Evolutionary conservation across 2,329 filamentous ascomycete species (phyloP).

Genomic region (Alternaria sp.): DNA sequence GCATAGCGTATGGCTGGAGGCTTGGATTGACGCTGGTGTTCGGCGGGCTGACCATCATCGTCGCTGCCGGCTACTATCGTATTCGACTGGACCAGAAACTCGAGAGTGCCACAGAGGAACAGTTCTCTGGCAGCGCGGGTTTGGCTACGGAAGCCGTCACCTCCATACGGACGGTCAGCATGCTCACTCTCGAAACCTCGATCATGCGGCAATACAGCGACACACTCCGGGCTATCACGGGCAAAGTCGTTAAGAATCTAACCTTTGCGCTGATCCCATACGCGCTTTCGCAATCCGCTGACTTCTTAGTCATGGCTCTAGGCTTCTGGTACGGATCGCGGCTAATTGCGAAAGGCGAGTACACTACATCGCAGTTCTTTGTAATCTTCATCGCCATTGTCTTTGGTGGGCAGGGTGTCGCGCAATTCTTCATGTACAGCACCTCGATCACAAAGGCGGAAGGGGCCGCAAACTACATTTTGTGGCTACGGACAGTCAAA

Average conservation of each 20-base stretch:
- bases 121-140: not conserved
- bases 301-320: conserved; percentile 78
- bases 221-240: not conserved
- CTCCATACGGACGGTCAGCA: conserved; percentile 1
- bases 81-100: conserved; percentile 75
- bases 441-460: conserved; percentile 87
- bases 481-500: conserved; percentile 47
- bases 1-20: conserved; percentile 20
- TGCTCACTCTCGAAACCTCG: not conserved
- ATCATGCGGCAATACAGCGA: conserved; percentile 1
- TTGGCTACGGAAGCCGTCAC: not conserved
- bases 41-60: conserved; percentile 13
- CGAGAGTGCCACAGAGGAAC: conserved; percentile 48
- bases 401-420: conserved; percentile 42
- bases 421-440: conserved; percentile 8
- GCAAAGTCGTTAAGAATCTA: not conserved
- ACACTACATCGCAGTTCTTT: conserved; percentile 78
- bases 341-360: conserved; percentile 50
- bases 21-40: conserved; percentile 13
- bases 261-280: conserved; percentile 7
- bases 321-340: conserved; percentile 73
- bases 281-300: conserved; percentile 76
- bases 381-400: not conserved
- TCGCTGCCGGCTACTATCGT: conserved; percentile 10
- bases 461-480: conserved; percentile 68